Evolutionary conservation across 345 rosid species (phyloP).

Genomic region (Gossypium turneri): DNA sequence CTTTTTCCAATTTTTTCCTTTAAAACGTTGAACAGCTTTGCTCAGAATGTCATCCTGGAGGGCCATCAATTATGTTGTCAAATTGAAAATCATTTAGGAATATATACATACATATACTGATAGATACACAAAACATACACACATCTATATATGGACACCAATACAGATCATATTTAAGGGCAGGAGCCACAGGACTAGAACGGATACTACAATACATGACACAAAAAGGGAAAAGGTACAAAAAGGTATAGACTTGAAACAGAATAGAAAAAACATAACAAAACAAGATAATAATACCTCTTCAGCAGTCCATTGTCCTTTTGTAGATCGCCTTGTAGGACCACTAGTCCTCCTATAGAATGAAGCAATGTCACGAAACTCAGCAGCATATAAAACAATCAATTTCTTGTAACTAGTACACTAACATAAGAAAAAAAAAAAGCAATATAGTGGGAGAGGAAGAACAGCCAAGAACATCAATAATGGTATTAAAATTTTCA

Average conservation of each 20-base stretch:
- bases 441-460: neutral
- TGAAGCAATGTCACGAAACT: slow-evolving; percentile 2
- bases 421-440: neutral
- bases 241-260: neutral
- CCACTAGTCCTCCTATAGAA: slow-evolving; percentile 85
- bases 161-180: neutral
- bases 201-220: neutral
- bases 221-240: neutral
- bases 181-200: neutral
- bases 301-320: slow-evolving; percentile 98
- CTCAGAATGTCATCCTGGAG: slow-evolving; percentile 85
- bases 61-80: neutral
- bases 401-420: neutral
- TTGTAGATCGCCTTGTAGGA: slow-evolving; percentile 95
- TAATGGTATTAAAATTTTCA: neutral
- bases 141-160: neutral
- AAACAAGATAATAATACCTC: slow-evolving; percentile 48
- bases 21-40: slow-evolving; percentile 89
- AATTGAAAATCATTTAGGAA: neutral
- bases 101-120: neutral
- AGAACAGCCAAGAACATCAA: neutral
- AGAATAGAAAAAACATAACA: neutral
- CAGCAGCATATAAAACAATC: neutral
- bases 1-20: slow-evolving; percentile 99
- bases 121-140: neutral